Evolutionary conservation across 2,329 filamentous ascomycete species (phyloP).

Genomic region (Alternaria brassicae): DNA sequence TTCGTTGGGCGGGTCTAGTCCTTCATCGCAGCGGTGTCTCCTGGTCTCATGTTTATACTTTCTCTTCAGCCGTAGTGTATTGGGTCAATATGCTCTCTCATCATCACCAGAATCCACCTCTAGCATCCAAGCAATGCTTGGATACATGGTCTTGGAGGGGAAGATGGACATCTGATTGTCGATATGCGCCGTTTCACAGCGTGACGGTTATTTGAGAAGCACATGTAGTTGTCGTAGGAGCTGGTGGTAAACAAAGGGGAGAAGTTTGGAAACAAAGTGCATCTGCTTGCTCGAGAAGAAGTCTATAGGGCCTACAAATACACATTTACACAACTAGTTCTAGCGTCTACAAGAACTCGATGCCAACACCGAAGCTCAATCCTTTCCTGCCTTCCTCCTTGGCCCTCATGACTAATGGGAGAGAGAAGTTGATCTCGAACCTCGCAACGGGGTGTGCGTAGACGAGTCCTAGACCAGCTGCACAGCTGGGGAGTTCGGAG

Average conservation of each 20-base stretch:
- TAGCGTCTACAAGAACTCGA: constrained; percentile 80
- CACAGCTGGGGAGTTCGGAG: constrained; percentile 80
- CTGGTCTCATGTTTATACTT: not conserved
- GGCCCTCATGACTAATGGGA: constrained; percentile 80
- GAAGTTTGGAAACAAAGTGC: constrained; percentile 2
- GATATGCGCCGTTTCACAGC: constrained; percentile 55
- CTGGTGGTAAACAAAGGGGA: constrained; percentile 53
- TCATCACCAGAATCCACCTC: not conserved
- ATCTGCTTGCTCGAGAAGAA: constrained; percentile 10
- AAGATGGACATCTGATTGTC: constrained; percentile 56
- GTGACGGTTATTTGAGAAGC: constrained; percentile 51
- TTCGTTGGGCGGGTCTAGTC: not conserved
- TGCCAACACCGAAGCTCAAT: constrained; percentile 91
- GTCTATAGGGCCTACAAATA: constrained; percentile 12
- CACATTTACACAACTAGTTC: constrained; percentile 4
- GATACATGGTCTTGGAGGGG: constrained; percentile 56
- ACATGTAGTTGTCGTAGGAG: constrained; percentile 53
- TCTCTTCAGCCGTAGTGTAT: constrained; percentile 1
- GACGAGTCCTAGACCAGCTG: constrained; percentile 87
- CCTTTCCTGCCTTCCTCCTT: constrained; percentile 92
- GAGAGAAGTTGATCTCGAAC: constrained; percentile 94
- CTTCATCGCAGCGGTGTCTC: not conserved
- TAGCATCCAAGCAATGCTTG: constrained; percentile 9
- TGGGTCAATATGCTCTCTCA: not conserved
- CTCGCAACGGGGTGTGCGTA: constrained; percentile 93